These are phyloP conservation scores for Eimeria tenella DNA, from an alignment of 169 alveolate genomes.

Conservation along the genomic window DNA sequence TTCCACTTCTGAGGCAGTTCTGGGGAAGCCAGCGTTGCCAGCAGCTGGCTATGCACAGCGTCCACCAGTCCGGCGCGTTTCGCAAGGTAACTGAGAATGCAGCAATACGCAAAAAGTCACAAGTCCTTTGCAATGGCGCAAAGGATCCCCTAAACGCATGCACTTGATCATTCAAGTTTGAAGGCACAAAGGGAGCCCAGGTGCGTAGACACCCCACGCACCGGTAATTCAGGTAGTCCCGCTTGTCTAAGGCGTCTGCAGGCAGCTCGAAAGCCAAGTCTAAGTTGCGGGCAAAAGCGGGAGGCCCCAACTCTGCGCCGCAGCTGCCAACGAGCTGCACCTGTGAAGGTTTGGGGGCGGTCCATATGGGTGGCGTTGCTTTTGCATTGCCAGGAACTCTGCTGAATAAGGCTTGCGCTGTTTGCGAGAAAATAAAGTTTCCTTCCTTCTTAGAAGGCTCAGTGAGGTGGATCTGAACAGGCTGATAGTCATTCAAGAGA, in stretches of 20 bases:
- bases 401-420: constrained; percentile 17
- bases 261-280: constrained; percentile 65
- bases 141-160: not conserved
- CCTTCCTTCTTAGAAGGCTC: not conserved
- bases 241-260: constrained; percentile 13
- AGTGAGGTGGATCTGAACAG: not conserved
- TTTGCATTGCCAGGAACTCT: constrained; percentile 42
- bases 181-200: not conserved
- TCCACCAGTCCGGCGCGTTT: constrained; percentile 71
- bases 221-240: constrained; percentile 64
- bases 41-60: constrained; percentile 46
- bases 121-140: not conserved
- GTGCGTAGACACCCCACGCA: not conserved
- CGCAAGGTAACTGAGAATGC: constrained; percentile 53
- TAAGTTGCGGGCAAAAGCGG: constrained; percentile 32
- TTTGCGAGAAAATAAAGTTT: not conserved
- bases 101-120: not conserved
- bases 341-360: constrained; percentile 2
- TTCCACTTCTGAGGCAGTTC: constrained; percentile 15
- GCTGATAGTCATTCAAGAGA: not conserved
- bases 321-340: constrained; percentile 64
- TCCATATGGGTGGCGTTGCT: constrained; percentile 12
- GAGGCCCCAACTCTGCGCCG: constrained; percentile 54
- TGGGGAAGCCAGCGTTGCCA: constrained; percentile 30
- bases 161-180: not conserved